Evolutionary conservation across 2,329 filamentous ascomycete genomes (phyloP), one percentile per base, ranked within the genome.

Genomic region (Orbilia ellipsospora): DNA sequence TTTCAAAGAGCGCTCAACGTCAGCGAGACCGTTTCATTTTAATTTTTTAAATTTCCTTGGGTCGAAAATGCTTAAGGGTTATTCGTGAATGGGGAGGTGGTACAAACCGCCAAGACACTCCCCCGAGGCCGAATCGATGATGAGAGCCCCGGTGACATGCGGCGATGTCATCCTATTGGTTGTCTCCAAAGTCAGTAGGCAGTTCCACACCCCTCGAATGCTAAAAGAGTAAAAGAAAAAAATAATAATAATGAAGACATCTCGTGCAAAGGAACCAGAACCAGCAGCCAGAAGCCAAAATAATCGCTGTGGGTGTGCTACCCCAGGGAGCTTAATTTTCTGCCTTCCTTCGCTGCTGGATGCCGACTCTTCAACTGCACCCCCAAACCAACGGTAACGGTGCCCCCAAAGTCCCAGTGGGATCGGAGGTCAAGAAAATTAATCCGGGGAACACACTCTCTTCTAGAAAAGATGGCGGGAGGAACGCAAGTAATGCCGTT

Each of bases 81-180:
- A 36, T 36, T 36, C 6, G 31, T 36, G 31, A 36, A 36, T 10
- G 31, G 44, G 52, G 52, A 62, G 20, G 62, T 59, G 52, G 56
- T 68, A 75, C 72, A 40, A 54, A 75, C 72, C 54, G 59, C 78
- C 78, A 59, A 80, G 63, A 66, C 78, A 80, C 51, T 79, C 77
- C 16, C 78, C 78, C 5, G 72, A 77, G n/a, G 77, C 60, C 48
- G 77, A 72, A 67, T 80, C 78, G 42, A 79, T 78, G 60, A 80
- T 75, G 55, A 80, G 75, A 48, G 78, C 78, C 57, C 78, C 78
- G 61, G 76, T 76, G 56, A 80, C 78, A 54, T 78, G 65, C 44
- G 77, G 78, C 51, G 78, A 75, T 54, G 65, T 72, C 78, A 80
- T 80, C 57, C 78, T 80, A 67, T 66, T 75, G 72, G 72, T 54